Evolutionary conservation across 495 filamentous ascomycete species (phyloP), one percentile per base, ranked within the genome.

Genomic region (Oleoguttula mirabilis): DNA sequence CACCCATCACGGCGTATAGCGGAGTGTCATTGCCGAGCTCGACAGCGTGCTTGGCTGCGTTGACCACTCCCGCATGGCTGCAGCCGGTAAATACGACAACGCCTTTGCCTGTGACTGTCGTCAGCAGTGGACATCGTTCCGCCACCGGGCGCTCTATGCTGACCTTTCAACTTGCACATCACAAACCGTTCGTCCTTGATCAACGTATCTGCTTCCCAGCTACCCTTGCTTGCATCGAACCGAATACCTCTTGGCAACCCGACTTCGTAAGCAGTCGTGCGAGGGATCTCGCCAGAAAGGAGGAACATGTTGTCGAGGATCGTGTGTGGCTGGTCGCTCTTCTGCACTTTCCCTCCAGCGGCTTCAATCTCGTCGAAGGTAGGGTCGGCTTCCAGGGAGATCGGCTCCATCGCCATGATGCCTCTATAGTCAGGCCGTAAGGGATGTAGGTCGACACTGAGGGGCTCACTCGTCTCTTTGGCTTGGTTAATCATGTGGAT

Each of bases 61-160:
- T 78, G 35, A 78, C 66, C 5, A 77, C 72, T 2, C 74, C 74
- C 1, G 70, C 70, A 42, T 77, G 74, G 45, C 69, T 73, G 56
- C 74, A 78, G n/a, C 71, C 73, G 1, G 72, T 77, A 54, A 79
- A 75, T 12, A 77, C 58, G 5, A 79, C 70, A 15, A 79, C 61
- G 10, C 74, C 75, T 53, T 70, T 75, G 22, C 60, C 47, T 49
- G 22, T 6, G n/a, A n/a, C 7, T 7, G 7, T 28, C 25, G 25
- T 28, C 7, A 28, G 25, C 25, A n/a, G 7, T 7, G n/a, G 7
- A 7, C 7, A n/a, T 7, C 25, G 25, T 7, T 7, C 25, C 7
- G 25, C 7, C n/a, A 28, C n/a, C n/a, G 25, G n/a, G 7, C 25
- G 25, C n/a, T 28, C 25, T 7, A 7, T 7, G 7, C 47, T 5